Conservation (phyloP, 2,329 filamentous ascomycete species). For the Pyrenophora seminiperda region DNA sequence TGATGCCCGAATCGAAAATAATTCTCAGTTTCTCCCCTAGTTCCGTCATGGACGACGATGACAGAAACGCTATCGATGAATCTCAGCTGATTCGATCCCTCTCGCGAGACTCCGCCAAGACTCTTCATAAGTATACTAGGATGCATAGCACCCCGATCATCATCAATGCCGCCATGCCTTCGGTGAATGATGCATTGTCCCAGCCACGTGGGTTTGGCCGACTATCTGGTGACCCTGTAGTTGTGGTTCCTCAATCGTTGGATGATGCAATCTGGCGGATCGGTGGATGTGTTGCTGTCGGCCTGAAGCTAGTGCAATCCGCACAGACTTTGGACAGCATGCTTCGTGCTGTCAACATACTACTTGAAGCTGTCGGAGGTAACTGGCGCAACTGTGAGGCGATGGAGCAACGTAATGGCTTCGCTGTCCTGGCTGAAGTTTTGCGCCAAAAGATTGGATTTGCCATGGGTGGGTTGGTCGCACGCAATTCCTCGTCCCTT, state of each 20-base stretch:
- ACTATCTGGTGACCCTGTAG: slow-evolving; percentile 80
- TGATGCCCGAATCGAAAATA: slow-evolving; percentile 81
- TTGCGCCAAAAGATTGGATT: slow-evolving; percentile 79
- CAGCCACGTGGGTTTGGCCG: slow-evolving; percentile 80
- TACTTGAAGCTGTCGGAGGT: slow-evolving; percentile 83
- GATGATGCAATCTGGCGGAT: slow-evolving; percentile 93
- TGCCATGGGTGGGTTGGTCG: slow-evolving; percentile 52
- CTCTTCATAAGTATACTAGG: slow-evolving; percentile 70
- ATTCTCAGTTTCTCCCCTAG: slow-evolving; percentile 82
- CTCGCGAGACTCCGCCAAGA: slow-evolving; percentile 72
- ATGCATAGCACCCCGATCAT: slow-evolving; percentile 78
- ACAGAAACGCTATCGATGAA: slow-evolving; percentile 72
- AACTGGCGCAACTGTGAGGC: slow-evolving; percentile 98
- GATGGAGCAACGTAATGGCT: slow-evolving; percentile 95
- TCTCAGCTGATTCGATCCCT: slow-evolving; percentile 75
- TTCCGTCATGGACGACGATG: slow-evolving; percentile 79
- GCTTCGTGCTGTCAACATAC: slow-evolving; percentile 76
- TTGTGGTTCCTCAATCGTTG: slow-evolving; percentile 79
- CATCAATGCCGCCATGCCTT: slow-evolving; percentile 85
- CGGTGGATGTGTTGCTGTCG: slow-evolving; percentile 86
- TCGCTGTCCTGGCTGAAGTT: slow-evolving; percentile 82
- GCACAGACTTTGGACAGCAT: slow-evolving; percentile 73
- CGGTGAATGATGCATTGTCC: slow-evolving; percentile 85
- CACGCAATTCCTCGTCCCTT: slow-evolving; percentile 52
- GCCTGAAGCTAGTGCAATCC: slow-evolving; percentile 81